phyloP scores from a whole-genome alignment of 2,329 filamentous ascomycete species.

The Xylariomycetidae sp. region DNA sequence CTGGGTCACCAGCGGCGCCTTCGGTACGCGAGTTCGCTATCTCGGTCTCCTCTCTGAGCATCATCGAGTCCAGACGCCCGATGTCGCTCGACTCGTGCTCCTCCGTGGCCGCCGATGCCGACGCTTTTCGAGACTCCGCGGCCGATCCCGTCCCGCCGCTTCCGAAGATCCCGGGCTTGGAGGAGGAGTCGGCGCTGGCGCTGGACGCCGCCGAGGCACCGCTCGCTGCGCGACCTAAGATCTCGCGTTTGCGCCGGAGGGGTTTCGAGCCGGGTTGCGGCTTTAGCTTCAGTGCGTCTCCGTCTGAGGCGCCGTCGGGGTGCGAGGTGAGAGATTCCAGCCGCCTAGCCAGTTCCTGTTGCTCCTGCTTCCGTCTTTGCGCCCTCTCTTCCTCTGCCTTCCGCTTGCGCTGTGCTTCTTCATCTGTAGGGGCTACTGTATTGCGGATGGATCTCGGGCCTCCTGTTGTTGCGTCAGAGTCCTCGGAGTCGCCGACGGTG shows the following conservation, averaged over 20 bases:
- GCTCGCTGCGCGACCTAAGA: constrained; percentile 55
- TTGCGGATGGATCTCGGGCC: constrained; percentile 3
- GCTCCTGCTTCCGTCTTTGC: constrained; percentile 16
- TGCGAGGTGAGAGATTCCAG: constrained; percentile 19
- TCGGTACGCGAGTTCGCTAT: constrained; percentile 14
- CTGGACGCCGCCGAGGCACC: constrained; percentile 51
- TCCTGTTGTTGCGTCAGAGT: constrained; percentile 14
- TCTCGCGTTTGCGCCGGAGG: constrained; percentile 38
- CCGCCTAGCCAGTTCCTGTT: constrained; percentile 23
- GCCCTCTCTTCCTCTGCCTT: constrained; percentile 12
- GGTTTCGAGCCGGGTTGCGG: constrained; percentile 12
- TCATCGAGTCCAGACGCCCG: constrained; percentile 3
- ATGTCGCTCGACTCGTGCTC: no score
- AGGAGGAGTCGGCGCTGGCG: constrained; percentile 39
- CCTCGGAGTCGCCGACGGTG: constrained; percentile 41
- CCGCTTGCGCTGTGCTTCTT: constrained; percentile 14
- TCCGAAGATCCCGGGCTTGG: no score
- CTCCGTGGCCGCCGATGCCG: no score
- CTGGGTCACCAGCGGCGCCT: no score
- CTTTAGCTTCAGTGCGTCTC: constrained; percentile 13
- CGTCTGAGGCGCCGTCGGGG: constrained; percentile 7
- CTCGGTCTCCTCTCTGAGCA: constrained; percentile 3
- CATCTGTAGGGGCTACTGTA: constrained; percentile 2
- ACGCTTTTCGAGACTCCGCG: no score
- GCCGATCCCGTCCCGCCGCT: no score